phyloP scores from a whole-genome alignment of 2,329 filamentous ascomycete genomes.

The Podosphaera aphanis region DNA sequence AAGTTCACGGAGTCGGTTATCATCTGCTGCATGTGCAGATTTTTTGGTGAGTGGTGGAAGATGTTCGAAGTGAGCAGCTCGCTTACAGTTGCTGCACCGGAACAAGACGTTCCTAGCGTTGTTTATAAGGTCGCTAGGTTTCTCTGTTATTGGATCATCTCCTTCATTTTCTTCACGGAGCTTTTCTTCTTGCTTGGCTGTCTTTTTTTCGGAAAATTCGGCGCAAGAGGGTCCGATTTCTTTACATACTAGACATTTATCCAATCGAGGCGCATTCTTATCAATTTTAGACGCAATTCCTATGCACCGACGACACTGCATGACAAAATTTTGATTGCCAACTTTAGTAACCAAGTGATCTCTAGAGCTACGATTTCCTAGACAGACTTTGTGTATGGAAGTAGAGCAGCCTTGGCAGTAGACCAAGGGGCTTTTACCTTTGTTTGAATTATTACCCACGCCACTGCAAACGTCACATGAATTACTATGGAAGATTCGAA shows the following conservation, averaged over 20 bases:
- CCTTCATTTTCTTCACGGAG: constrained; percentile 58
- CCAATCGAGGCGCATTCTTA: constrained; percentile 39
- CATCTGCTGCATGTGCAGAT: constrained; percentile 18
- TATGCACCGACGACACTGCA: constrained; percentile 78
- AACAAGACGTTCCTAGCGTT: constrained; percentile 59
- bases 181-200: constrained; percentile 61
- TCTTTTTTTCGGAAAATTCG: constrained; percentile 50
- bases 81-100: constrained; percentile 53
- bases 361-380: constrained; percentile 47
- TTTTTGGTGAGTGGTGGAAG: constrained; percentile 26
- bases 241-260: constrained; percentile 48
- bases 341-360: constrained; percentile 87
- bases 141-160: constrained; percentile 46
- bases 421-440: constrained; percentile 40
- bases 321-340: constrained; percentile 48
- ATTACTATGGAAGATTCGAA: constrained; percentile 44
- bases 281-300: constrained; percentile 47
- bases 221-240: constrained; percentile 42
- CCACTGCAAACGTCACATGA: constrained; percentile 49
- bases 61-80: constrained; percentile 69
- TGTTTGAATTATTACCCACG: constrained; percentile 27
- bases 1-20: constrained; percentile 29
- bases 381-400: constrained; percentile 61
- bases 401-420: constrained; percentile 79
- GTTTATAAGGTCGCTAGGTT: constrained; percentile 44